These are phyloP conservation scores for Peribolospora kevripleyi DNA, from an alignment of 768 basidiomycete species.

Conservation along the genomic window DNA sequence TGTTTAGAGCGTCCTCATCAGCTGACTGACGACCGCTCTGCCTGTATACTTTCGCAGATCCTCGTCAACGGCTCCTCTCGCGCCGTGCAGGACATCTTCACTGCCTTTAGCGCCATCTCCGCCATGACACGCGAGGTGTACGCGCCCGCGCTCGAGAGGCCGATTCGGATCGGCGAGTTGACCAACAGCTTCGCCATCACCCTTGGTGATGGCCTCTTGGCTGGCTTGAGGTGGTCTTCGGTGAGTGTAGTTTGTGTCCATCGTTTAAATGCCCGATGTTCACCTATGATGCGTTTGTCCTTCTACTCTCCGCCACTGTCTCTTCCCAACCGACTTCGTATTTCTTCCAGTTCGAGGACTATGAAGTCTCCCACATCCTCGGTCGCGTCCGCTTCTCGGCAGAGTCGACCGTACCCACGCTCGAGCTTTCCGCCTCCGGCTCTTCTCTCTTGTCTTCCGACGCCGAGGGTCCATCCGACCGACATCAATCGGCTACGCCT, in stretches of 20 bases:
- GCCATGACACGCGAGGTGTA: constrained; percentile 83
- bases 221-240: constrained; percentile 56
- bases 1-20: constrained; percentile 1
- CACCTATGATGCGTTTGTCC: constrained; percentile 3
- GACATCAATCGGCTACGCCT: constrained; percentile 13
- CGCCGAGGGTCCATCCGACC: neutral
- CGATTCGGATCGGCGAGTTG: constrained; percentile 77
- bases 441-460: neutral
- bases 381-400: constrained; percentile 67
- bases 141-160: constrained; percentile 50
- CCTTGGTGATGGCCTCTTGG: constrained; percentile 66
- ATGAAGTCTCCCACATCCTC: constrained; percentile 76
- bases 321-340: constrained; percentile 5
- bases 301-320: neutral
- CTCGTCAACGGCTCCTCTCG: constrained; percentile 52
- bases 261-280: neutral
- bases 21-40: neutral
- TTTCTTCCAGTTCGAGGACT: constrained; percentile 68
- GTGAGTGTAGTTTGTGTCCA: constrained; percentile 26
- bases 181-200: constrained; percentile 85
- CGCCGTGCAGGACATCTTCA: constrained; percentile 47
- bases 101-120: constrained; percentile 56
- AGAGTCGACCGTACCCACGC: constrained; percentile 64
- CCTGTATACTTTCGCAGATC: constrained; percentile 30
- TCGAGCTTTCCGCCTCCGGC: constrained; percentile 34